These are phyloP conservation scores for Immersiporthe knoxdaviesiana DNA, from an alignment of 2,329 filamentous ascomycete species.

Conservation along the genomic window DNA sequence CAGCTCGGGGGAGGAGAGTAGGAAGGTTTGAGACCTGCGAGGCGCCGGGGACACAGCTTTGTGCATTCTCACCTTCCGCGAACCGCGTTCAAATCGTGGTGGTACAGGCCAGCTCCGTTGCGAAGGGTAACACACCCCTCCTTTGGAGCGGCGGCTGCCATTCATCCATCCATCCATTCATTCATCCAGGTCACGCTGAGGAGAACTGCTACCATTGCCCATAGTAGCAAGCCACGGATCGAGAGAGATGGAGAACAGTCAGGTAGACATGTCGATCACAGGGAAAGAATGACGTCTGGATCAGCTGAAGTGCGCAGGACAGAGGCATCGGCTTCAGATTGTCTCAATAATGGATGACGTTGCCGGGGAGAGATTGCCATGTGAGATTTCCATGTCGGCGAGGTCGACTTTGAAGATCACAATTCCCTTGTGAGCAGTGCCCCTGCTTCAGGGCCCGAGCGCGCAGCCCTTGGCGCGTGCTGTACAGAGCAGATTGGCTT, in stretches of 20 bases:
- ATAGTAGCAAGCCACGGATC: not conserved
- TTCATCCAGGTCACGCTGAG: not conserved
- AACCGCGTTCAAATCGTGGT: conserved; percentile 16
- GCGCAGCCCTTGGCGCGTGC: not conserved
- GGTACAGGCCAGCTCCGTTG: conserved; percentile 12
- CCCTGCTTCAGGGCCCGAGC: not conserved
- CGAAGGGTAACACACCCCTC: not conserved
- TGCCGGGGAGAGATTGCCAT: conserved; percentile 25
- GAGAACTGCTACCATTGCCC: too few species aligned
- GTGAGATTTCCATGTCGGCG: conserved; percentile 19
- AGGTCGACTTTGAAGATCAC: conserved; percentile 24
- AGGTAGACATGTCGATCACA: conserved; percentile 2
- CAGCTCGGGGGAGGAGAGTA: conserved; percentile 1
- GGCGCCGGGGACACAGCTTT: conserved; percentile 19
- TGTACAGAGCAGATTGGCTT: not conserved
- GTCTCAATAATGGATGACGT: conserved; percentile 25
- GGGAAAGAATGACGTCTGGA: conserved; percentile 18
- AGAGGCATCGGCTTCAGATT: not conserved
- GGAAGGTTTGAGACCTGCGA: conserved; percentile 18
- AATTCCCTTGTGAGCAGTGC: conserved; percentile 13
- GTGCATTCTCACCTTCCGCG: conserved; percentile 16
- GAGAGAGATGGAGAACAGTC: not conserved
- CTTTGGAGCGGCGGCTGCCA: conserved; percentile 9
- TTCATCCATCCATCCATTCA: not conserved
- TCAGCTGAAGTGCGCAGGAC: conserved; percentile 6